phyloP scores from a whole-genome alignment of 768 basidiomycete genomes.

The Xerocomus potaroensis region DNA sequence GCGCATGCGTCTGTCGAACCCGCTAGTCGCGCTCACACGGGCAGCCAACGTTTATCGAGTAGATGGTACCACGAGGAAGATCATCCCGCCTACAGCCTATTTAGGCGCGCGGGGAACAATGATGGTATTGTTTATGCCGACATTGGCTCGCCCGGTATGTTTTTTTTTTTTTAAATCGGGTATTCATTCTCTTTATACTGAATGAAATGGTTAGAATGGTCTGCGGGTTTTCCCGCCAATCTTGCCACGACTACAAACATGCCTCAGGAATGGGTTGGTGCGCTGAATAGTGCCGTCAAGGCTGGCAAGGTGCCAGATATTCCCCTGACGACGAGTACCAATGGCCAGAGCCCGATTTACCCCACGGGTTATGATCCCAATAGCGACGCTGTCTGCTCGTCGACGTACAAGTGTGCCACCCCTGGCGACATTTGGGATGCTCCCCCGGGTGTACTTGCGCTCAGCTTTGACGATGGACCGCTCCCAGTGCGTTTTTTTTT shows the following conservation, averaged over 20 bases:
- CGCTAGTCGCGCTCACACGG: conserved; percentile 13
- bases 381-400: conserved; percentile 64
- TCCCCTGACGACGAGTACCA: conserved; percentile 41
- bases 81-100: conserved; percentile 60
- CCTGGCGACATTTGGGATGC: conserved; percentile 72
- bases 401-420: conserved; percentile 63
- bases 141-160: conserved; percentile 58
- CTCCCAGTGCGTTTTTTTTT: conserved; percentile 34
- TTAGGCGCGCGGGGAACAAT: conserved; percentile 43
- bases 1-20: conserved; percentile 19
- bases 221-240: conserved; percentile 51
- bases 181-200: conserved; percentile 1
- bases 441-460: conserved; percentile 60
- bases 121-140: conserved; percentile 50
- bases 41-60: conserved; percentile 23
- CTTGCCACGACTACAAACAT: conserved; percentile 47
- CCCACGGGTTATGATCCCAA: conserved; percentile 36
- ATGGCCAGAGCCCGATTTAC: conserved; percentile 35
- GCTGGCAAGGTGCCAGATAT: conserved; percentile 74
- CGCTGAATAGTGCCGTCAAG: conserved; percentile 59
- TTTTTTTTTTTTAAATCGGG: neutral
- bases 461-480: conserved; percentile 83
- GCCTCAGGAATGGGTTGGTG: conserved; percentile 69
- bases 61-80: conserved; percentile 60
- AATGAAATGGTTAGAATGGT: conserved; percentile 47